Conservation (phyloP, 176 grass and related monocot genomes). For the Oryza australiensis region DNA sequence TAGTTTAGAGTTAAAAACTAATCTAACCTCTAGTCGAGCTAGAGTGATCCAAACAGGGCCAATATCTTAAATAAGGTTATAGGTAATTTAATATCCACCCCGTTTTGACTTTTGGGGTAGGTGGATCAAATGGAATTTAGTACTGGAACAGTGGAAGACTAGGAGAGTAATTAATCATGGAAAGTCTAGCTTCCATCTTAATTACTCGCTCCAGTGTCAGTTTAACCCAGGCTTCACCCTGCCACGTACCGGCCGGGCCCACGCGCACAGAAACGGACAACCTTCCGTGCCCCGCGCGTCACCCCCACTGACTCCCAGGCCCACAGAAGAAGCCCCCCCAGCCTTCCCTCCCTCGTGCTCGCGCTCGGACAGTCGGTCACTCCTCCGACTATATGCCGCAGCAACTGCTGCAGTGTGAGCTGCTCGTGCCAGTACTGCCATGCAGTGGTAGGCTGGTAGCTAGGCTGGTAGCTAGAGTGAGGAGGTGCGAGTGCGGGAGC, state of each 20-base stretch:
- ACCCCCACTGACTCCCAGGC: conserved; percentile 7
- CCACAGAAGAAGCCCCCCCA: conserved; percentile 30
- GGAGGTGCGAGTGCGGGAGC: not conserved
- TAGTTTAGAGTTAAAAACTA: too few relatives aligned
- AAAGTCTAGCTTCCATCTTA: not conserved
- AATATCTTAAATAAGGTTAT: too few relatives aligned
- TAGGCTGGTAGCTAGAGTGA: not conserved
- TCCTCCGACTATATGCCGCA: conserved; percentile 19
- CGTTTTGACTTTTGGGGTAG: not conserved
- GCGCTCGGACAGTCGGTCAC: not conserved
- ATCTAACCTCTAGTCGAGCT: too few relatives aligned
- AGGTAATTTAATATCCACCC: too few relatives aligned
- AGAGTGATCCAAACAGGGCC: too few relatives aligned
- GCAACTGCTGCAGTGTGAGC: not conserved
- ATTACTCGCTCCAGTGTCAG: not conserved
- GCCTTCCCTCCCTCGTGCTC: not conserved
- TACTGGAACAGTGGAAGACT: not conserved
- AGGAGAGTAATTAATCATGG: not conserved
- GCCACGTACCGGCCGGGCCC: not conserved
- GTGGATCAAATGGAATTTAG: not conserved
- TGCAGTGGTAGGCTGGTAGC: conserved; percentile 21
- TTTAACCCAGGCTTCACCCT: conserved; percentile 9
- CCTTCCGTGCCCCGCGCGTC: conserved; percentile 32
- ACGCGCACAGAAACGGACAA: conserved; percentile 44
- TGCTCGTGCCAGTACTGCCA: conserved; percentile 19